Conservation (phyloP, 1,284 basidiomycete species). For the Irpex rosettiformis region DNA sequence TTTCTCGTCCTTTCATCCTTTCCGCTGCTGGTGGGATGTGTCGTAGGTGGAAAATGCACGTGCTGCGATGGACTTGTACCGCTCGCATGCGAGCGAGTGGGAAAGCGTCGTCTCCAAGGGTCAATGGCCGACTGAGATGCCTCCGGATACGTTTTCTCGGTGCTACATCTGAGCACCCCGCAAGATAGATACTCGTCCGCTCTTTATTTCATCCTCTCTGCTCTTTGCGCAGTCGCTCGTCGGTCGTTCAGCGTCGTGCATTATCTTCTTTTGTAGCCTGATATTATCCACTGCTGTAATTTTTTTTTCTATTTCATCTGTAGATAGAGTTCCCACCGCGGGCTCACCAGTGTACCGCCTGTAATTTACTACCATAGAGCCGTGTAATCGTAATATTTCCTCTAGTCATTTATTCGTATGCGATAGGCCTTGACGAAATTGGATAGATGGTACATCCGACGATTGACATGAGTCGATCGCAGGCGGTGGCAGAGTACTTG, state of each 20-base stretch:
- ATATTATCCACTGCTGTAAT: too few relatives aligned
- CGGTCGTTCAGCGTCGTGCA: neutral
- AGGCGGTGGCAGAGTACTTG: too few relatives aligned
- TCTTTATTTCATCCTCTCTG: neutral
- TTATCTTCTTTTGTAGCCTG: too few relatives aligned
- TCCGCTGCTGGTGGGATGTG: too few relatives aligned
- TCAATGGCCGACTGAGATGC: slow-evolving; percentile 73
- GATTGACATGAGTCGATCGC: neutral
- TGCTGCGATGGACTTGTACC: slow-evolving; percentile 72
- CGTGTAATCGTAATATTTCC: too few relatives aligned
- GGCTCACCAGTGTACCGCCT: too few relatives aligned
- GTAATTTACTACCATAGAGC: too few relatives aligned
- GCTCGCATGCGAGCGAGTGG: slow-evolving; percentile 65
- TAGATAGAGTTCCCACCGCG: too few relatives aligned
- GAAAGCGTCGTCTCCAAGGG: slow-evolving; percentile 55
- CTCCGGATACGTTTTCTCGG: slow-evolving; percentile 74
- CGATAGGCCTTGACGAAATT: neutral
- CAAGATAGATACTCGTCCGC: neutral
- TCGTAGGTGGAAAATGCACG: slow-evolving; percentile 72
- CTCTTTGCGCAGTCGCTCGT: neutral
- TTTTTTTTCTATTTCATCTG: too few relatives aligned
- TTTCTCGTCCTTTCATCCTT: slow-evolving; percentile 5
- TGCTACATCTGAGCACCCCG: slow-evolving; percentile 53
- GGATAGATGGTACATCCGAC: neutral
- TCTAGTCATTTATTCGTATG: too few relatives aligned